phyloP scores from a whole-genome alignment of 306 rosid genomes.

The Albizia julibrissin region DNA sequence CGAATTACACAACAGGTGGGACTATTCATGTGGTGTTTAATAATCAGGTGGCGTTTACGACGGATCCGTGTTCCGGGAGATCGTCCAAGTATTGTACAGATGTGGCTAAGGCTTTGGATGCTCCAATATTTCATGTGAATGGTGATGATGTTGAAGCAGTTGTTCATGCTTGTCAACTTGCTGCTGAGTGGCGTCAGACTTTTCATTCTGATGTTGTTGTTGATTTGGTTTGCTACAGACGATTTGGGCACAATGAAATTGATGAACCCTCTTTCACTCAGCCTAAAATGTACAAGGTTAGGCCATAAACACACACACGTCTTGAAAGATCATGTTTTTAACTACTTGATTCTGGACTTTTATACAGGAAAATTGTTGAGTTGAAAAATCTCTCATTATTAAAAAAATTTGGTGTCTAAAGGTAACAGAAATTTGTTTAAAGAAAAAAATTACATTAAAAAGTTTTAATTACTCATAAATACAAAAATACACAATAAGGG shows the following conservation, averaged over 20 bases:
- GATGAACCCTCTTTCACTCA: slow-evolving; percentile 96
- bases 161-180: slow-evolving; percentile 77
- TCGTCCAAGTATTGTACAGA: slow-evolving; percentile 90
- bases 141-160: slow-evolving; percentile 90
- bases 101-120: slow-evolving; percentile 90
- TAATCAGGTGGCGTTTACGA: slow-evolving; percentile 94
- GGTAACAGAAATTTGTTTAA: too few species aligned
- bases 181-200: slow-evolving; percentile 91
- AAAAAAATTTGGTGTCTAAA: too few species aligned
- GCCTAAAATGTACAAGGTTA: slow-evolving; percentile 94
- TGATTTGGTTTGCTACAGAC: slow-evolving; percentile 86
- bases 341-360: background rate
- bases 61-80: slow-evolving; percentile 83
- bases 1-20: slow-evolving; percentile 91
- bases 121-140: slow-evolving; percentile 86
- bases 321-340: background rate
- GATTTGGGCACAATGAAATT: slow-evolving; percentile 94
- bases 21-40: slow-evolving; percentile 88
- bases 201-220: slow-evolving; percentile 94
- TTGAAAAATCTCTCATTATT: too few species aligned
- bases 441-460: background rate
- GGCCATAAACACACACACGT: background rate
- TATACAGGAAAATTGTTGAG: too few species aligned
- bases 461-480: background rate
- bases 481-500: background rate